Evolutionary conservation across 1,284 basidiomycete genomes (phyloP).

Genomic region (Moesziomyces globuligerus): DNA sequence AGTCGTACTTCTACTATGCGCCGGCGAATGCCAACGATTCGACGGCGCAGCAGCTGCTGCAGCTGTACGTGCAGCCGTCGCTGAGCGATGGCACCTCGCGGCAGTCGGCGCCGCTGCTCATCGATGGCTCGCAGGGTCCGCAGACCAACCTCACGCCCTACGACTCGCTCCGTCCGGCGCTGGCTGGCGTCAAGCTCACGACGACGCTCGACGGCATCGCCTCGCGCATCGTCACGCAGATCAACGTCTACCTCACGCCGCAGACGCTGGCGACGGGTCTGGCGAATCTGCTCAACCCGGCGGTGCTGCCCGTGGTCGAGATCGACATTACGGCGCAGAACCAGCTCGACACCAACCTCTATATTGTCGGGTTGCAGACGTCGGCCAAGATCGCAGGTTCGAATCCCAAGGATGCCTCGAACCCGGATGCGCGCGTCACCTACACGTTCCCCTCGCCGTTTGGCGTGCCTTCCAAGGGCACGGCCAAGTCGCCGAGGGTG

Average conservation of each 20-base stretch:
- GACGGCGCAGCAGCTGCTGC: constrained; percentile 70
- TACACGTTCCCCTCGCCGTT: constrained; percentile 45
- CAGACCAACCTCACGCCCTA: constrained; percentile 73
- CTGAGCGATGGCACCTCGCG: constrained; percentile 18
- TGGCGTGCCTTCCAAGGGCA: constrained; percentile 11
- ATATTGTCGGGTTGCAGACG: constrained; percentile 40
- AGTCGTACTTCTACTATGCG: constrained; percentile 76
- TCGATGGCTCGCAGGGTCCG: constrained; percentile 36
- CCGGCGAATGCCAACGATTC: constrained; percentile 76
- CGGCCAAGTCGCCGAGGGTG: constrained; percentile 27
- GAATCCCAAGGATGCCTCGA: constrained; percentile 17
- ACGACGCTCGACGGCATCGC: constrained; percentile 71
- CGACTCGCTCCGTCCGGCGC: constrained; percentile 73
- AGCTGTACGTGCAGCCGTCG: constrained; percentile 58
- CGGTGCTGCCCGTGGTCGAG: constrained; percentile 18
- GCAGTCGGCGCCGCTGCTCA: constrained; percentile 23
- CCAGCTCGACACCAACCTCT: constrained; percentile 32
- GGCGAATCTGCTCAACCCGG: constrained; percentile 12
- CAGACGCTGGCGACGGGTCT: constrained; percentile 34
- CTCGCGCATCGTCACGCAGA: constrained; percentile 44
- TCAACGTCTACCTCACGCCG: constrained; percentile 49
- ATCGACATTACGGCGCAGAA: constrained; percentile 44
- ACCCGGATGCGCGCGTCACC: constrained; percentile 33
- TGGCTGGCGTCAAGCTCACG: constrained; percentile 73
- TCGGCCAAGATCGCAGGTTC: constrained; percentile 27